Percentiles rank a stretch among this genome's conserved stretches.
These are phyloP conservation scores for Coemansia nantahalensis DNA, from an alignment of 192 early-diverging fungal genomes.

Conservation along the genomic window DNA sequence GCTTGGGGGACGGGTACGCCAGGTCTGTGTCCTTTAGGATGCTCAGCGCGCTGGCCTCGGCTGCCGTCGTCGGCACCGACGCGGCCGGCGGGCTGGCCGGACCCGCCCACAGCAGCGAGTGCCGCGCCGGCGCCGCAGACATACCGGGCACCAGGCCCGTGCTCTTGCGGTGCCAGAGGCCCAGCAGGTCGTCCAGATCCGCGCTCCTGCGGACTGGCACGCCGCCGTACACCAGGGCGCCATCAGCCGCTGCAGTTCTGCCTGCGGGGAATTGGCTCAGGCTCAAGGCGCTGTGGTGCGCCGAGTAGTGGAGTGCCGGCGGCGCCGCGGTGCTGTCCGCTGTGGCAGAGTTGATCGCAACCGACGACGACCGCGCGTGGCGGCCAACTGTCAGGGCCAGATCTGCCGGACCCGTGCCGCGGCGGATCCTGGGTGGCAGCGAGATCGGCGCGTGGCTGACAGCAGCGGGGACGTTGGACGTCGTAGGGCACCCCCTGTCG, in stretches of 20 bases:
- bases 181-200: slow-evolving; percentile 25
- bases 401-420: background rate
- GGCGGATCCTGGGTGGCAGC: background rate
- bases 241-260: background rate
- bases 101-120: background rate
- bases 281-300: background rate
- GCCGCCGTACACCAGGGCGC: background rate
- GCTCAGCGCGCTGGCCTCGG: slow-evolving; percentile 50
- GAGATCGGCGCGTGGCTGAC: background rate
- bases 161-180: slow-evolving; percentile 13
- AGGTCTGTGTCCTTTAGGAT: slow-evolving; percentile 52
- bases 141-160: slow-evolving; percentile 1
- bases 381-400: background rate
- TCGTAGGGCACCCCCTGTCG: background rate
- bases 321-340: background rate
- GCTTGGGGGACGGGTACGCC: slow-evolving; percentile 42
- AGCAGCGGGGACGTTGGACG: background rate
- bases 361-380: slow-evolving; percentile 16
- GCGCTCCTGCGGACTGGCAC: slow-evolving; percentile 18
- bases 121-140: background rate
- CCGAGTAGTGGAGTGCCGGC: background rate
- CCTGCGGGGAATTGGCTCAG: background rate
- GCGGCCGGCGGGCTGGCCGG: slow-evolving; percentile 1
- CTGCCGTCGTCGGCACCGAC: slow-evolving; percentile 32
- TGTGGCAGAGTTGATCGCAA: background rate